These are phyloP conservation scores for Fraxinus xanthoxyloides DNA, from an alignment of 305 asterid species.

Conservation along the genomic window DNA sequence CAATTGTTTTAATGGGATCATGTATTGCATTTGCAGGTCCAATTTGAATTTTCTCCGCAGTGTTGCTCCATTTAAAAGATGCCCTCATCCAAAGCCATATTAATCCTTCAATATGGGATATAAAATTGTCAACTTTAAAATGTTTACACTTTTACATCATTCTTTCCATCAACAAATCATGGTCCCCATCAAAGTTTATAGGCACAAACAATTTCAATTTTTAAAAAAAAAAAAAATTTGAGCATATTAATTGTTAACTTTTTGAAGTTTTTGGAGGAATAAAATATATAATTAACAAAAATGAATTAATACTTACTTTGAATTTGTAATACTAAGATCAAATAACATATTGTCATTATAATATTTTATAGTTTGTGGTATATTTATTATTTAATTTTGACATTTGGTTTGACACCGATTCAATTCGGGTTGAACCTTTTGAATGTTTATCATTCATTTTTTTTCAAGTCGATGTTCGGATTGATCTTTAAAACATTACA, in stretches of 20 bases:
- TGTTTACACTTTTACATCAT: neutral
- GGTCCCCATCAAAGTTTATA: neutral
- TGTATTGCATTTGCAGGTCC: neutral
- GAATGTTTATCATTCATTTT: neutral
- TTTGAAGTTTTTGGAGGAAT: neutral
- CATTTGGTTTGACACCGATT: neutral
- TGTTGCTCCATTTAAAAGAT: neutral
- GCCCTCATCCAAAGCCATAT: neutral
- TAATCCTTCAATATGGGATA: neutral
- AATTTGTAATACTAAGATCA: neutral
- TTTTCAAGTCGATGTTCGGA: neutral
- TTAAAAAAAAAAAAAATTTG: too few species aligned
- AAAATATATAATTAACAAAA: too few species aligned
- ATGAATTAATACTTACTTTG: neutral
- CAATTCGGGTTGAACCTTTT: neutral
- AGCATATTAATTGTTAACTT: neutral
- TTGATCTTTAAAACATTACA: neutral
- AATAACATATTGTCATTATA: too few species aligned
- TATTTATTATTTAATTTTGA: neutral
- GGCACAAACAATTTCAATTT: neutral
- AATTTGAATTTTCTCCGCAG: neutral
- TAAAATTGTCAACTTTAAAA: too few species aligned
- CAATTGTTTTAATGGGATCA: neutral
- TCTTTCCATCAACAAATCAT: neutral
- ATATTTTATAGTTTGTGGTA: neutral